phyloP scores from a whole-genome alignment of 768 basidiomycete genomes.

The Boletellus ananas region DNA sequence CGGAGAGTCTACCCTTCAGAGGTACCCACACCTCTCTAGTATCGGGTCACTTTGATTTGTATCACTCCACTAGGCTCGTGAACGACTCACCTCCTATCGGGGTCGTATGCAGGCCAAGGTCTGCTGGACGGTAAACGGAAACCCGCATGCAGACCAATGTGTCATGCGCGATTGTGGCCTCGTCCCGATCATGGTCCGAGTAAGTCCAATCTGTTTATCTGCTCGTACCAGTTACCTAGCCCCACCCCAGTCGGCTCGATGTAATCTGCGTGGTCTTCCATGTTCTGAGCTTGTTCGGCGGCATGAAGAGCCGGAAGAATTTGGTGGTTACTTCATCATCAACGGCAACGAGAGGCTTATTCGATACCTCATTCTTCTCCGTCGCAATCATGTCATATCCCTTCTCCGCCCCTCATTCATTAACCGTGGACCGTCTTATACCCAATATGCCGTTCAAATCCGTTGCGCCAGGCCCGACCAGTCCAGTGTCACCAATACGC shows the following conservation, averaged over 20 bases:
- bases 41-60: constrained; percentile 5
- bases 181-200: constrained; percentile 95
- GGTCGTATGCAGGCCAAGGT: constrained; percentile 86
- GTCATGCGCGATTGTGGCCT: constrained; percentile 84
- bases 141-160: constrained; percentile 63
- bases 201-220: constrained; percentile 39
- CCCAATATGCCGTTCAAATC: constrained; percentile 90
- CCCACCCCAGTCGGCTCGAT: constrained; percentile 70
- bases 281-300: constrained; percentile 83
- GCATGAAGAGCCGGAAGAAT: constrained; percentile 97
- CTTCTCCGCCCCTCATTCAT: constrained; percentile 87
- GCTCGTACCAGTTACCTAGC: neutral
- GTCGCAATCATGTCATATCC: constrained; percentile 92
- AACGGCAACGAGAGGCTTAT: constrained; percentile 99
- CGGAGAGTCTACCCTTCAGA: constrained; percentile 85
- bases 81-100: constrained; percentile 88
- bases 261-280: constrained; percentile 83
- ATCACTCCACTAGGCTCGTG: constrained; percentile 64
- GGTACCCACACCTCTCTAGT: constrained; percentile 40
- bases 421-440: constrained; percentile 93
- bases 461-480: constrained; percentile 94
- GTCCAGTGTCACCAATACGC: constrained; percentile 87
- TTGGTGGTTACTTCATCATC: constrained; percentile 97
- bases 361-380: constrained; percentile 93
- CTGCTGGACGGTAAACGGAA: constrained; percentile 71